Evolutionary conservation across 1,284 basidiomycete genomes (phyloP), one percentile per base, ranked within the genome.

Genomic region (Nidula niveotomentosa): DNA sequence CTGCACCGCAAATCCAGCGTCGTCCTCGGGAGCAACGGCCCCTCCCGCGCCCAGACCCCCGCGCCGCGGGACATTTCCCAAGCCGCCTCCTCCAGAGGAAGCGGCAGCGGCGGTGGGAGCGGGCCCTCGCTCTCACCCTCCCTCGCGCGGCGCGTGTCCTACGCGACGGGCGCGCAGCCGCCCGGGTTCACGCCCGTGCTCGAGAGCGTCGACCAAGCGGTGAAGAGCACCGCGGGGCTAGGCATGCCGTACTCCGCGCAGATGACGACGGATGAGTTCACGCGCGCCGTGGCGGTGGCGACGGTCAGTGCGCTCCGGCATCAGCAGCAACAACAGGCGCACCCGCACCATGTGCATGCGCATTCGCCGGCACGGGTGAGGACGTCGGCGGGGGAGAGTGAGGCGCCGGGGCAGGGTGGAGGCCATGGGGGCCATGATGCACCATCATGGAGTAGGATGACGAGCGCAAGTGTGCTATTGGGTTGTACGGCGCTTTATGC

Each of bases 401-500:
- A 79, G 18, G 81, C 69, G 23, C 23, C 23, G 23, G 23, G 23
- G 23, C 23, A 41, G 2, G 45, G 13, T 44, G 76, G 77, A 18
- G 88, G 80, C 8, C 85, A 90, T 67, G 87, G 87, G 30, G 96
- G 93, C 0, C 97, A 99, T 66, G 96, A 99, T 64, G 96, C 90
- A 6, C 97, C 97, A 0, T 94, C 93, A 48, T 98, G 95, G 95
- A 97, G 93, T 63, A 79, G 95, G 50, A 81, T 78, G 9, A 88
- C 88, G 9, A 94, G 91, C 70, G 90, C 93, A 1, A 94, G 88
- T 56, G 95, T 98, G 1, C 68, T 98, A 55, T 74, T 98, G 56
- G 81, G 73, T 1, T 99, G 97, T 67, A 99, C 97, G 0, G 86
- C 92, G 1, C 75, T 99, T 15, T 99, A 98, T 75, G 97, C 97